Conservation (phyloP, 225 moss, liverwort and hornwort genomes). For the Neckera pumila region DNA sequence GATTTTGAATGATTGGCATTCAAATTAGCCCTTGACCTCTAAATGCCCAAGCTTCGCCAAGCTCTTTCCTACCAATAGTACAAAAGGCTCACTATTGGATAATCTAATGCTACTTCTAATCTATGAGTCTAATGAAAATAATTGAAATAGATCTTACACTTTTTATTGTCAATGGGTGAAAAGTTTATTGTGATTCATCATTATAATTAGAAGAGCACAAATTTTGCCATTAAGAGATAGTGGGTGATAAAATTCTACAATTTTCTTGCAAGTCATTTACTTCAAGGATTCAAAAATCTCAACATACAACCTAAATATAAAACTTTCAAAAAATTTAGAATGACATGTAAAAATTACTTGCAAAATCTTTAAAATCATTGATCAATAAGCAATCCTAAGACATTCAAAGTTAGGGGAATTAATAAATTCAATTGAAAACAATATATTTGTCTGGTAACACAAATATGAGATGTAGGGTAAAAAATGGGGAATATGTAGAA, state of each 20-base stretch:
- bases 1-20: neutral
- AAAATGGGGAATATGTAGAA: neutral
- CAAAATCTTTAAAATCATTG: neutral
- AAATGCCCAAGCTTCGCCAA: no score
- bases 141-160: neutral
- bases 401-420: neutral
- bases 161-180: neutral
- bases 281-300: neutral
- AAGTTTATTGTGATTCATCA: neutral
- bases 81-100: neutral
- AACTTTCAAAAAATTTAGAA: neutral
- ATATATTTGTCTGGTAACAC: neutral
- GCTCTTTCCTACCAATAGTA: no score
- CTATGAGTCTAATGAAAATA: neutral
- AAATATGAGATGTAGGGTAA: neutral
- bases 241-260: no score
- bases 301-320: neutral
- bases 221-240: neutral
- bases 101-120: neutral
- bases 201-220: neutral
- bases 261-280: neutral
- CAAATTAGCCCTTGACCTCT: neutral
- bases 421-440: rapidly evolving
- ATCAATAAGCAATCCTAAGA: neutral
- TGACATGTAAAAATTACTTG: neutral